Conservation (phyloP, 2,329 filamentous ascomycete species). For the Hypoxylon sp. region DNA sequence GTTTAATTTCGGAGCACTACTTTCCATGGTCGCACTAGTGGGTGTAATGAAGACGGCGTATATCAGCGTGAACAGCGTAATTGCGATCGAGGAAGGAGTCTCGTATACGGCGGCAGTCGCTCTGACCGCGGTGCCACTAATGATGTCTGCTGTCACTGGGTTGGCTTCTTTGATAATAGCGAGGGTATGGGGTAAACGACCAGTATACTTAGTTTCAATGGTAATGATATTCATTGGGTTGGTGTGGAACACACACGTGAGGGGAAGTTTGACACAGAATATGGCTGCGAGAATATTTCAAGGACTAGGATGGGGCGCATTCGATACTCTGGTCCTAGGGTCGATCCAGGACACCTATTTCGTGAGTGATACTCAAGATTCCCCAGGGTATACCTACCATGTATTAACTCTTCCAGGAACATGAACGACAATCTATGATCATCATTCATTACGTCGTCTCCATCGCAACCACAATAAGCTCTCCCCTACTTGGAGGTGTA, state of each 20-base stretch:
- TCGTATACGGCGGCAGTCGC: slow-evolving; percentile 65
- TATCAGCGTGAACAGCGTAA: slow-evolving; percentile 62
- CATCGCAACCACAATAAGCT: slow-evolving; percentile 66
- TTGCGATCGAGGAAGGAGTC: slow-evolving; percentile 60
- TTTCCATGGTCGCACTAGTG: slow-evolving; percentile 63
- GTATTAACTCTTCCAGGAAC: slow-evolving; percentile 60
- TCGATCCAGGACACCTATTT: slow-evolving; percentile 72
- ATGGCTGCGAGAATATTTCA: slow-evolving; percentile 69
- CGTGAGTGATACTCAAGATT: slow-evolving; percentile 56
- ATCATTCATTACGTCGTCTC: slow-evolving; percentile 62
- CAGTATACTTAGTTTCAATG: slow-evolving; percentile 65
- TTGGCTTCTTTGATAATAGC: slow-evolving; percentile 60
- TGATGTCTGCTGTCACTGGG: slow-evolving; percentile 64
- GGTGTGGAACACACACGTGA: slow-evolving; percentile 65
- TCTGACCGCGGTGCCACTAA: slow-evolving; percentile 67
- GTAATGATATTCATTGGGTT: slow-evolving; percentile 64
- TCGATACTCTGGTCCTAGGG: slow-evolving; percentile 67
- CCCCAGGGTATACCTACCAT: background rate
- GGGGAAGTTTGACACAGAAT: slow-evolving; percentile 60
- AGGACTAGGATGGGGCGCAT: slow-evolving; percentile 71
- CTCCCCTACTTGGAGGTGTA: slow-evolving; percentile 67
- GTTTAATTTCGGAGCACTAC: slow-evolving; percentile 62
- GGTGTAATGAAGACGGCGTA: slow-evolving; percentile 70
- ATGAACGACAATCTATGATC: slow-evolving; percentile 64
- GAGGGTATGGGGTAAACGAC: slow-evolving; percentile 67